Evolutionary conservation across 441 rosid genomes (phyloP).

Genomic region (Arabidopsis hybrid): DNA sequence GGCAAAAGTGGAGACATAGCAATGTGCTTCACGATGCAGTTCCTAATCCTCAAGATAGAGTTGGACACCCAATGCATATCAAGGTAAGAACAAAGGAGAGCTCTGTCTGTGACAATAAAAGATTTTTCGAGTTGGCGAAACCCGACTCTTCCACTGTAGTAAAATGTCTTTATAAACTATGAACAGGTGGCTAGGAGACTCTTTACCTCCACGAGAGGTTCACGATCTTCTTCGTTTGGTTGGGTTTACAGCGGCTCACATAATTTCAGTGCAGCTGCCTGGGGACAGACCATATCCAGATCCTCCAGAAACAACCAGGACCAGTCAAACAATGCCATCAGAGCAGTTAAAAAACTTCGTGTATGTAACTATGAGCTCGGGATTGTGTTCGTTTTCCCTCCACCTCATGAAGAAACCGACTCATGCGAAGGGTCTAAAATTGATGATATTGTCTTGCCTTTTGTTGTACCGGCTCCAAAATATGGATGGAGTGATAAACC

Average conservation of each 20-base stretch:
- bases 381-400: constrained; percentile 80
- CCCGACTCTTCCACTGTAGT: constrained; percentile 14
- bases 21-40: constrained; percentile 80
- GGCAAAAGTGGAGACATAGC: constrained; percentile 72
- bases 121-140: not conserved
- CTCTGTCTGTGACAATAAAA: not conserved
- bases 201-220: constrained; percentile 57
- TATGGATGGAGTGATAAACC: constrained; percentile 74
- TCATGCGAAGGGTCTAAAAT: constrained; percentile 40
- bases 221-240: constrained; percentile 66
- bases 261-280: constrained; percentile 93
- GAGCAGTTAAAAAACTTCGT: constrained; percentile 57
- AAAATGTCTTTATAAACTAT: constrained; percentile 5
- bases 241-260: constrained; percentile 97
- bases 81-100: constrained; percentile 56
- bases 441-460: constrained; percentile 77
- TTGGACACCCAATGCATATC: constrained; percentile 83
- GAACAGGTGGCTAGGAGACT: constrained; percentile 80
- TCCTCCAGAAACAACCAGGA: constrained; percentile 49
- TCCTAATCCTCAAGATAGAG: constrained; percentile 74
- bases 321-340: constrained; percentile 38
- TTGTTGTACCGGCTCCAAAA: constrained; percentile 81
- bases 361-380: constrained; percentile 92
- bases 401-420: constrained; percentile 46
- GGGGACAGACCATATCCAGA: constrained; percentile 74